phyloP scores from a whole-genome alignment of 257 asterid genomes.

The Verbascum thapsus region DNA sequence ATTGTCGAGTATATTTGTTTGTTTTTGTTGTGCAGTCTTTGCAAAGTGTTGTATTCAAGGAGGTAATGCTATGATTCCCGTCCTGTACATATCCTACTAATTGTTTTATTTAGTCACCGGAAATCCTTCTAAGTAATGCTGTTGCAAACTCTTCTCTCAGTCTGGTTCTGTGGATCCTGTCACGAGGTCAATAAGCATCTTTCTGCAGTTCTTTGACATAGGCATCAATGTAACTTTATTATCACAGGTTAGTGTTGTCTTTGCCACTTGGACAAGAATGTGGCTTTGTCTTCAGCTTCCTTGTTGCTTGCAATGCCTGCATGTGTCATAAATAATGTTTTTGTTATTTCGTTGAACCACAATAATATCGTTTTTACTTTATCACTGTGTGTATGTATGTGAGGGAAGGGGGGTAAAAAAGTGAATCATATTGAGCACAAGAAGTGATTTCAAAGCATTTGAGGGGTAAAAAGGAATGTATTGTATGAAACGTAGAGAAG shows the following conservation, averaged over 20 bases:
- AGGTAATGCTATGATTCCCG: constrained; percentile 50
- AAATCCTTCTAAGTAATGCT: constrained; percentile 21
- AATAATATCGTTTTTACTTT: background rate
- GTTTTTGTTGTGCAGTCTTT: constrained; percentile 74
- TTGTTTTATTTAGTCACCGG: constrained; percentile 23
- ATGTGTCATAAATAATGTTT: background rate
- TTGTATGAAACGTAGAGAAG: constrained; percentile 2
- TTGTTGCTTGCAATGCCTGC: constrained; percentile 21
- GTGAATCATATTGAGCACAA: constrained; percentile 6
- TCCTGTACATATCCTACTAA: constrained; percentile 17
- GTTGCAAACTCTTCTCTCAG: constrained; percentile 44
- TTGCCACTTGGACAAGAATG: constrained; percentile 25
- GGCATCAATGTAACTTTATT: constrained; percentile 85
- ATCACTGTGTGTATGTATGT: constrained; percentile 10
- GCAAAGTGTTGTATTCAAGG: constrained; percentile 96
- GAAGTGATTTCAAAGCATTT: constrained; percentile 1
- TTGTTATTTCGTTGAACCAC: background rate
- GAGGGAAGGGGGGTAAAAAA: background rate
- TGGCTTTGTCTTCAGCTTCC: background rate
- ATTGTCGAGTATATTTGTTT: constrained; percentile 27
- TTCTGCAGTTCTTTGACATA: constrained; percentile 89
- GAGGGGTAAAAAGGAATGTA: background rate
- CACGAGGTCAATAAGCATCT: constrained; percentile 89
- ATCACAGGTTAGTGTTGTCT: constrained; percentile 73
- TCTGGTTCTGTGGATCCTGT: constrained; percentile 98